Conservation (phyloP, 2,329 filamentous ascomycete species). For the Cyphellophora europaea region DNA sequence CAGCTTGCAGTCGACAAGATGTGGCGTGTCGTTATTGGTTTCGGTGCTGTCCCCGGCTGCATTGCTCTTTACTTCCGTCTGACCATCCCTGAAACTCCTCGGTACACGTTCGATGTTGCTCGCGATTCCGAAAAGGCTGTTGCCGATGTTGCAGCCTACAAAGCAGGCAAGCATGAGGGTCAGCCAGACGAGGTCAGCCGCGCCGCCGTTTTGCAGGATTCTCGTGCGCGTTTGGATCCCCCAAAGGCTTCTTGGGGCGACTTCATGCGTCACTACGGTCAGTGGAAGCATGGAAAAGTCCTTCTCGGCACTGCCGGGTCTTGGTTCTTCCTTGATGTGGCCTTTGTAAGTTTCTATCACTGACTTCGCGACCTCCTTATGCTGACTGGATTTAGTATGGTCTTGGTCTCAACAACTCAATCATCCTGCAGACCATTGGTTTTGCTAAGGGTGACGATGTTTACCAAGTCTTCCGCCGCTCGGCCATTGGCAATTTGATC, state of each 20-base stretch:
- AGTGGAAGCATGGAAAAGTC: constrained; percentile 62
- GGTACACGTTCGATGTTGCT: constrained; percentile 76
- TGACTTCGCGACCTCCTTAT: constrained; percentile 29
- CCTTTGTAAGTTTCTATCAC: constrained; percentile 18
- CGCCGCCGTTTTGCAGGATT: constrained; percentile 46
- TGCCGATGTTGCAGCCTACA: constrained; percentile 66
- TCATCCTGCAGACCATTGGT: constrained; percentile 62
- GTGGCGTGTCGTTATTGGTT: constrained; percentile 74
- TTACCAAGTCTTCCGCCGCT: constrained; percentile 64
- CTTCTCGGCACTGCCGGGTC: constrained; percentile 72
- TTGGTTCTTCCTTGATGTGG: constrained; percentile 71
- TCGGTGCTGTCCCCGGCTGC: constrained; percentile 70
- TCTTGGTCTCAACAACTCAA: constrained; percentile 66
- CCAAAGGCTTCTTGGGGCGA: constrained; percentile 65
- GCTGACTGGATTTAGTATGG: constrained; percentile 39
- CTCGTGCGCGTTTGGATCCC: constrained; percentile 47
- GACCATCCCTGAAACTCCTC: constrained; percentile 79
- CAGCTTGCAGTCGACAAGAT: constrained; percentile 72
- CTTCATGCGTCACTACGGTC: constrained; percentile 60
- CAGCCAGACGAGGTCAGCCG: constrained; percentile 58
- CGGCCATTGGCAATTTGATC: constrained; percentile 68
- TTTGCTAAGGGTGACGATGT: constrained; percentile 55
- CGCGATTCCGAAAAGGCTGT: constrained; percentile 66
- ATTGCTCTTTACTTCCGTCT: constrained; percentile 79
- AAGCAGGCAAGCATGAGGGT: constrained; percentile 54